Base-by-base conservation (phyloP, 164 flowering plant genomes). In the Dillenia turbinata region DNA sequence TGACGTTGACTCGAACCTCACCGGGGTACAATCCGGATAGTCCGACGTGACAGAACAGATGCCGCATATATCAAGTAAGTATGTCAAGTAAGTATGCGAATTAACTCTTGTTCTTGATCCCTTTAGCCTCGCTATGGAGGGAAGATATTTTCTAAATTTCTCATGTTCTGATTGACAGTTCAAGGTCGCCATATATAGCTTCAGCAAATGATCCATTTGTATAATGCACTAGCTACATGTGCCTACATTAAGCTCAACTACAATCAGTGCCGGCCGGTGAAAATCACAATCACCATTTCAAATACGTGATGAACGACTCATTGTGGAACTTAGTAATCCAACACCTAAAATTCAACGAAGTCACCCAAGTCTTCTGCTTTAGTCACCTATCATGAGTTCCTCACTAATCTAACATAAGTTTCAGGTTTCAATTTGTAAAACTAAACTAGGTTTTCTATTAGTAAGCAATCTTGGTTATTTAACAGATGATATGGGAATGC, bases 401-500 rank as follows among this genome's bases (percentile, higher is more conserved):
- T 13, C 57, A 56, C 43, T 22, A 12, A 17, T 56, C 50, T 33
- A 33, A 33, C 44, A 50, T 56, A 48, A 59, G 60, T 55, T 52
- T 40, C 10, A 16, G 40, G 40, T 14, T 54, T 54, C 4, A 8
- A 11, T 56, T 15, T 5, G 58, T 11, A 6, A 51, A 16, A 16
- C 14, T 7, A 49, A 26, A 47, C 7, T 12, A 11, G 5, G 40
- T 5, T 33, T 33, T 4, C 40, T 33, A 33, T 5, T 33, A 33
- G 40, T 33, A 33, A 33, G 6, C 7, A 33, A 33, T 33, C 40
- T 33, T 33, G 40, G 7, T 33, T 33, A 33, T 33, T 33, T 55
- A 13, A 46, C 86, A 87, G 90, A 87, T 75, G 93, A 87, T 63
- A 85, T 90, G 2, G 90, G 83, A 9, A 82, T 88, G 94, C 74